Conservation (phyloP, 1,284 basidiomycete species). For the Naganishia liquefaciens region DNA sequence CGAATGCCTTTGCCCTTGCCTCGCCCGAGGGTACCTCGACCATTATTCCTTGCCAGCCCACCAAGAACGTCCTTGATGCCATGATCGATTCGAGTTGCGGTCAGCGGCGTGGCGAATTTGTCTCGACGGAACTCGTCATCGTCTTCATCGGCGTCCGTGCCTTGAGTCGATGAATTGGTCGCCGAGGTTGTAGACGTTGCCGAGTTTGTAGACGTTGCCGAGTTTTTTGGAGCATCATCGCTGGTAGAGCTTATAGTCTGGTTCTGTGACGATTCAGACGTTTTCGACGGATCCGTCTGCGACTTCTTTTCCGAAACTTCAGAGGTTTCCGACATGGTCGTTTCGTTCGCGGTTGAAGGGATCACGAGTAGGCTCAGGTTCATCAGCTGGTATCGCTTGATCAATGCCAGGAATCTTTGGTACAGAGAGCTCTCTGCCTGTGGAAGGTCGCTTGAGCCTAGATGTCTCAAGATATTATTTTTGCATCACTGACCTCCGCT, state of each 20-base stretch:
- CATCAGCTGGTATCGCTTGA: conserved; percentile 77
- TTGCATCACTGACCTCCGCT: conserved; percentile 60
- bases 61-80: conserved; percentile 10
- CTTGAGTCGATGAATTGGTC: not conserved
- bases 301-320: not conserved
- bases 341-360: conserved; percentile 52
- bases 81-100: conserved; percentile 11
- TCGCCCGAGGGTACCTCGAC: conserved; percentile 2
- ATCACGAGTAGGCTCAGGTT: conserved; percentile 74
- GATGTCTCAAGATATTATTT: not conserved
- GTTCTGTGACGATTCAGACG: not conserved
- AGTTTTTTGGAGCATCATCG: not conserved
- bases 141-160: not conserved
- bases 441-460: conserved; percentile 13
- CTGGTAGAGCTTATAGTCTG: not conserved
- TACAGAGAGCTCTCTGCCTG: conserved; percentile 83
- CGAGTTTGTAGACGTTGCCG: not conserved
- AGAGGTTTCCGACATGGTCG: not conserved
- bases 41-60: not conserved
- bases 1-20: conserved; percentile 24
- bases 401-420: conserved; percentile 82
- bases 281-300: conserved; percentile 2
- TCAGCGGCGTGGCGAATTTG: conserved; percentile 20
- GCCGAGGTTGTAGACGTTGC: not conserved
- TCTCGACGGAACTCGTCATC: conserved; percentile 16